These are phyloP conservation scores for Nannizzia gypsea DNA, from an alignment of 2,329 filamentous ascomycete genomes.

Conservation along the genomic window DNA sequence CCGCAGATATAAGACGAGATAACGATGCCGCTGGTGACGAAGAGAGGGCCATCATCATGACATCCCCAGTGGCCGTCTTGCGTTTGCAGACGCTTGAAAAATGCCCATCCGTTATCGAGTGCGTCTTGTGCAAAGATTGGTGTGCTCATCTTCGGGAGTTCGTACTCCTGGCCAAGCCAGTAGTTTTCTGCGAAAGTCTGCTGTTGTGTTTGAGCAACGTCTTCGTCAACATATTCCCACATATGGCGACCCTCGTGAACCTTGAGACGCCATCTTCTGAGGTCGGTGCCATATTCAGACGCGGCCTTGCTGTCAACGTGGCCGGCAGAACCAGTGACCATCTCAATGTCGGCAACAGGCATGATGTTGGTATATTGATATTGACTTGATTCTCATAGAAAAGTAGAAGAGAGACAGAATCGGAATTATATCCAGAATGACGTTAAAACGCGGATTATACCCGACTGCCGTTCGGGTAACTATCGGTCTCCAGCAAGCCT, in stretches of 20 bases:
- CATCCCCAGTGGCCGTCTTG: slow-evolving; percentile 6
- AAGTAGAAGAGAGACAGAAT: background rate
- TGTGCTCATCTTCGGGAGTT: background rate
- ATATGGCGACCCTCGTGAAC: slow-evolving; percentile 5
- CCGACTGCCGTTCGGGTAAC: background rate
- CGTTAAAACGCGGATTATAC: background rate
- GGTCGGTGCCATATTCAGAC: slow-evolving; percentile 16
- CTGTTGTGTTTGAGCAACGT: background rate
- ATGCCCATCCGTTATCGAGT: slow-evolving; percentile 3
- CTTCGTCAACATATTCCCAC: slow-evolving; percentile 9
- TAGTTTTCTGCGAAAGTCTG: slow-evolving; percentile 5
- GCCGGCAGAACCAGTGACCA: background rate
- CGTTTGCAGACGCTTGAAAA: slow-evolving; percentile 4
- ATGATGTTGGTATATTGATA: background rate
- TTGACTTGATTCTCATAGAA: background rate
- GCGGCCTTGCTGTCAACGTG: background rate
- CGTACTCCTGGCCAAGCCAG: slow-evolving; percentile 4
- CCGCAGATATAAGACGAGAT: slow-evolving; percentile 1
- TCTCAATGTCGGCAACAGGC: background rate
- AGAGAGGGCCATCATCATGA: slow-evolving; percentile 5
- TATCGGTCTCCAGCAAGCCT: too few species aligned
- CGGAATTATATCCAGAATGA: background rate
- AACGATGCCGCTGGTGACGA: slow-evolving; percentile 4
- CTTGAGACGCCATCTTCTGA: slow-evolving; percentile 11
- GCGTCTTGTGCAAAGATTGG: slow-evolving; percentile 4